Conservation (phyloP, 345 rosid species). For the Eutrema japonicum region DNA sequence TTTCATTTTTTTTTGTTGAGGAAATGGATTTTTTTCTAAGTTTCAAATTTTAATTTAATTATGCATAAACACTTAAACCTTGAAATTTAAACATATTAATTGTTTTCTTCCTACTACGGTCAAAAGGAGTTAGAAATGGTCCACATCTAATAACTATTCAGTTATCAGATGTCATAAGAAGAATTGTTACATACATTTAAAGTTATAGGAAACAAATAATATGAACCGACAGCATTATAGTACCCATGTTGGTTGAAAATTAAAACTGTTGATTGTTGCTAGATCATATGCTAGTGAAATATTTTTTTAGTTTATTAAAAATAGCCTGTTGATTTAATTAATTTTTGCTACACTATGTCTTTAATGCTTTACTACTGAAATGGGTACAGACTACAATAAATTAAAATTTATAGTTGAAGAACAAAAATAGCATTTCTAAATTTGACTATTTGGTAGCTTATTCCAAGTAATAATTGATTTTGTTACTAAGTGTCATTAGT, state of each 20-base stretch:
- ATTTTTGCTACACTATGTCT: neutral
- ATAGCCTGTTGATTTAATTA: constrained; percentile 5
- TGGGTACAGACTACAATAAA: neutral
- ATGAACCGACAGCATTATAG: constrained; percentile 44
- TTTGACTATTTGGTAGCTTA: constrained; percentile 14
- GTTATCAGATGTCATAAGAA: constrained; percentile 35
- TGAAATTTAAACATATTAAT: neutral
- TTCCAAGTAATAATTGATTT: neutral
- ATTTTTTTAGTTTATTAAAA: neutral
- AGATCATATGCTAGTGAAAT: constrained; percentile 18
- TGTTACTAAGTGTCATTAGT: too few relatives aligned
- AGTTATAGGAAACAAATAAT: neutral
- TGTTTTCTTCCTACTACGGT: constrained; percentile 6
- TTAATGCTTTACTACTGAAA: constrained; percentile 7
- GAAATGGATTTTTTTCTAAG: neutral
- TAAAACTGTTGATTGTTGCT: constrained; percentile 20
- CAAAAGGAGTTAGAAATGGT: constrained; percentile 38
- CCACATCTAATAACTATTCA: constrained; percentile 29
- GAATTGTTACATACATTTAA: constrained; percentile 33
- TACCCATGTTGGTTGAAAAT: constrained; percentile 38
- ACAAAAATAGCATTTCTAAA: constrained; percentile 3
- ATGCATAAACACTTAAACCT: neutral
- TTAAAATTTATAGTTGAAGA: neutral
- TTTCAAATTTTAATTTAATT: neutral
- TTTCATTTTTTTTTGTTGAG: neutral